Conservation (phyloP, 192 early-diverging fungal species). For the Dispira parvispora region DNA sequence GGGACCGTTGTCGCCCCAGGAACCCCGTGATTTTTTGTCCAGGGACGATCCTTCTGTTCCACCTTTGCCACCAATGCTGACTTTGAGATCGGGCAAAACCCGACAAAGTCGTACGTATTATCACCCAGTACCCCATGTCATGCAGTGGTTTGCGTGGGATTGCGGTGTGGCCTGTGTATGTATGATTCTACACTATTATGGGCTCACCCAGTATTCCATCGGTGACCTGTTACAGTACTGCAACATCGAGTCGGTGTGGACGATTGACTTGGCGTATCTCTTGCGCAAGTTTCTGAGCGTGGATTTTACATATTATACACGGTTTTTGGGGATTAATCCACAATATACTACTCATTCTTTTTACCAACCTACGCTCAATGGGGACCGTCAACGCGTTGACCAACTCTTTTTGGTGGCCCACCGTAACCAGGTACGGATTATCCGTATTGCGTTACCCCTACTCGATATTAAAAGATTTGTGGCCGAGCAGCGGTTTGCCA, state of each 20-base stretch:
- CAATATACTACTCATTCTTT: conserved; percentile 49
- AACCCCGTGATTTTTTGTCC: no score
- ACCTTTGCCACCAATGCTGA: no score
- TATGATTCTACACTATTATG: conserved; percentile 54
- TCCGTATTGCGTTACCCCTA: conserved; percentile 53
- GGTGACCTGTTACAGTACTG: conserved; percentile 36
- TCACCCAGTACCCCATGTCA: conserved; percentile 10
- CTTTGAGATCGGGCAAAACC: no score
- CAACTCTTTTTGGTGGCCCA: conserved; percentile 60
- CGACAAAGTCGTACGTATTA: conserved; percentile 2
- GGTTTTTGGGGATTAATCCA: conserved; percentile 64
- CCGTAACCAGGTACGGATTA: conserved; percentile 47
- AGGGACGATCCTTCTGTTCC: no score
- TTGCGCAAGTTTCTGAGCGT: conserved; percentile 45
- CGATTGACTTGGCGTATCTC: conserved; percentile 73
- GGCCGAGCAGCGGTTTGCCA: conserved; percentile 50
- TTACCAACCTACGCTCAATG: conserved; percentile 48
- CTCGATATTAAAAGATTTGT: conserved; percentile 78
- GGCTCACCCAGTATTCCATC: conserved; percentile 32
- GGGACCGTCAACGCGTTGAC: conserved; percentile 56
- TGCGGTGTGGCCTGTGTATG: conserved; percentile 74
- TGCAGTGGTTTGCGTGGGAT: conserved; percentile 47
- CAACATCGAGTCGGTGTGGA: conserved; percentile 59
- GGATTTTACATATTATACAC: conserved; percentile 89
- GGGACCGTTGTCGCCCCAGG: no score